These are phyloP conservation scores for Ceriops decandra DNA, from an alignment of 345 rosid species.

Conservation along the genomic window DNA sequence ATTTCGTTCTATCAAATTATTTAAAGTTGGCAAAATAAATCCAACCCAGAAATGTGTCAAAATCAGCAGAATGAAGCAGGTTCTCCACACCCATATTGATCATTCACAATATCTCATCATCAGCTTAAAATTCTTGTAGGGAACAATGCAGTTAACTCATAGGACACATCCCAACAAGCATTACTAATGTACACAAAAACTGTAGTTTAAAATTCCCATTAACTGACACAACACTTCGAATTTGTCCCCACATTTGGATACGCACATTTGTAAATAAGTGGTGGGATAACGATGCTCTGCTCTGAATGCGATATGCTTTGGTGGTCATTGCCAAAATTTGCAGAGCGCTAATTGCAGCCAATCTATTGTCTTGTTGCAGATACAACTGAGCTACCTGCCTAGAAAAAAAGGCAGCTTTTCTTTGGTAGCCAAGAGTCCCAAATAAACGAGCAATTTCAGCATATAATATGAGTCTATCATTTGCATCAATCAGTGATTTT, in stretches of 20 bases:
- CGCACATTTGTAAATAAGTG: conserved; percentile 49
- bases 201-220: too few species aligned
- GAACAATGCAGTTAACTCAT: too few species aligned
- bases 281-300: conserved; percentile 69
- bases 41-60: too few species aligned
- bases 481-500: conserved; percentile 88
- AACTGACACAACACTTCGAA: too few species aligned
- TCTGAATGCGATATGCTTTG: conserved; percentile 86
- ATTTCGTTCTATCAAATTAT: too few species aligned
- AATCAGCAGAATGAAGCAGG: too few species aligned
- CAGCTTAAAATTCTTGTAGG: too few species aligned
- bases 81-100: too few species aligned
- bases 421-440: conserved; percentile 85
- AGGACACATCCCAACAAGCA: too few species aligned
- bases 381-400: conserved; percentile 98
- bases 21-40: too few species aligned
- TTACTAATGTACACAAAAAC: too few species aligned
- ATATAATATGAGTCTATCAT: conserved; percentile 80
- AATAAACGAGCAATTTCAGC: conserved; percentile 90
- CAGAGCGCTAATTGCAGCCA: conserved; percentile 96
- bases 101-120: too few species aligned
- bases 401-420: conserved; percentile 97
- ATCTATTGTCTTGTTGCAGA: conserved; percentile 84
- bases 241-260: conserved; percentile 3
- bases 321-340: conserved; percentile 94